Evolutionary conservation across 1,284 basidiomycete species (phyloP).

Genomic region (Sanghuangporus sanghuang): DNA sequence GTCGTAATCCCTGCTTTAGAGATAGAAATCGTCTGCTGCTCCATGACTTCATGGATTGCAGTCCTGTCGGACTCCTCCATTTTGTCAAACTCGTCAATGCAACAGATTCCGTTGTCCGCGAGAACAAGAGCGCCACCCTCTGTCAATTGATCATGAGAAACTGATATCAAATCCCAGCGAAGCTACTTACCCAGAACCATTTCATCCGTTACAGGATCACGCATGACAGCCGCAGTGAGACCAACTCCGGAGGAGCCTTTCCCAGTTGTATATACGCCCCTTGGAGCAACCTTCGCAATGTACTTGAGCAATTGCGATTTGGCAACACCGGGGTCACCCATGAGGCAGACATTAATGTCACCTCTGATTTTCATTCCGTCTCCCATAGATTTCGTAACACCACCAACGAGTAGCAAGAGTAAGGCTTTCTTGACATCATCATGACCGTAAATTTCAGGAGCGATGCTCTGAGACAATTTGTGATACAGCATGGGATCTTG

Average conservation of each 20-base stretch:
- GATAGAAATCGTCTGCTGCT: conserved; percentile 99
- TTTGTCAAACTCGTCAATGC: conserved; percentile 99
- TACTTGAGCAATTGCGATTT: conserved; percentile 98
- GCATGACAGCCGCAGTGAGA: conserved; percentile 98
- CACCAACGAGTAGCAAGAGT: conserved; percentile 91
- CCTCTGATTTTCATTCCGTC: conserved; percentile 99
- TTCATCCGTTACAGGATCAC: conserved; percentile 98
- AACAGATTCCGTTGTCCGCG: conserved; percentile 99
- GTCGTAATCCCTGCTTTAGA: conserved; percentile 99
- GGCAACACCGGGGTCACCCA: conserved; percentile 99
- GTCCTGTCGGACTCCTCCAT: conserved; percentile 99
- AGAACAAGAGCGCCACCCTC: conserved; percentile 98
- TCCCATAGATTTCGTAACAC: conserved; percentile 90
- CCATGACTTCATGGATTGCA: conserved; percentile 99
- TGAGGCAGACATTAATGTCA: conserved; percentile 95
- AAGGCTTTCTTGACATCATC: conserved; percentile 97
- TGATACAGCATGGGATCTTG: conserved; percentile 79
- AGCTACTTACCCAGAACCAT: conserved; percentile 87
- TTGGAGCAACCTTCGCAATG: conserved; percentile 96
- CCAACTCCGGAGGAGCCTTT: conserved; percentile 98
- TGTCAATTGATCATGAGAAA: conserved; percentile 30
- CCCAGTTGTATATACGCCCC: conserved; percentile 98
- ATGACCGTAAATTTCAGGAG: conserved; percentile 98
- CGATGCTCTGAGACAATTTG: conserved; percentile 84
- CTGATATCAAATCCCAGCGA: conserved; percentile 11